Evolutionary conservation across 2,329 filamentous ascomycete genomes (phyloP), one percentile per base, ranked within the genome.

Genomic region (Neofusicoccum laricinum): DNA sequence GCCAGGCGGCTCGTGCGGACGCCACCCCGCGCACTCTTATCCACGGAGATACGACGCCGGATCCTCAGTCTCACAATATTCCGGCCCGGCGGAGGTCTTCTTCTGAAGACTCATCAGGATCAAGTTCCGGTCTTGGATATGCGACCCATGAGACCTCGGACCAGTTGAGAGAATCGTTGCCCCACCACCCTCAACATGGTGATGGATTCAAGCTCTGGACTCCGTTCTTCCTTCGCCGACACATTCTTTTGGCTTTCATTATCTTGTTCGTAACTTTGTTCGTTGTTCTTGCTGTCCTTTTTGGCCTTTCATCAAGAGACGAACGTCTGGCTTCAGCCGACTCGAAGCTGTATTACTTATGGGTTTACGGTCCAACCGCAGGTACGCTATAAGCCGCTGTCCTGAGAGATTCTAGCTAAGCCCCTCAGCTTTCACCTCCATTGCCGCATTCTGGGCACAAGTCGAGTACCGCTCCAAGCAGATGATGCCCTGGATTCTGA

Each of bases 401-500:
- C 2, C 25, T 25, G 25, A n/a, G 12, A n/a, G 32, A 34, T 7
- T 34, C 15, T 4, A n/a, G 11, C 21, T 25, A 25, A 25, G 4
- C 25, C 25, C 4, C 25, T 25, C 40, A 58, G 55, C 45, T 1
- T 59, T 46, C 10, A 59, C 55, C 8, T 12, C 10, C 3, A 43
- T 59, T 7, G 55, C 55, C 3, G 55, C 55, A 12, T 15, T 59
- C 3, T 59, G 55, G 55, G 40, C 55, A 4, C 55, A 59, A 15
- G 40, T 59, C 11, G 55, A 59, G 40, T 59, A 59, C 30, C 55
- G 55, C 15, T 59, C 55, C 1, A 59, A 59, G 30, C 55, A 59
- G 14, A 10, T 59, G 15, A 36, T 15, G 25, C 55, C 55, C 1
- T 59, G 55, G 55, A 25, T 8, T 36, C 8, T 21, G 10, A 4